Evolutionary conservation across 768 basidiomycete species (phyloP).

Genomic region (Rhodotorula babjevae): DNA sequence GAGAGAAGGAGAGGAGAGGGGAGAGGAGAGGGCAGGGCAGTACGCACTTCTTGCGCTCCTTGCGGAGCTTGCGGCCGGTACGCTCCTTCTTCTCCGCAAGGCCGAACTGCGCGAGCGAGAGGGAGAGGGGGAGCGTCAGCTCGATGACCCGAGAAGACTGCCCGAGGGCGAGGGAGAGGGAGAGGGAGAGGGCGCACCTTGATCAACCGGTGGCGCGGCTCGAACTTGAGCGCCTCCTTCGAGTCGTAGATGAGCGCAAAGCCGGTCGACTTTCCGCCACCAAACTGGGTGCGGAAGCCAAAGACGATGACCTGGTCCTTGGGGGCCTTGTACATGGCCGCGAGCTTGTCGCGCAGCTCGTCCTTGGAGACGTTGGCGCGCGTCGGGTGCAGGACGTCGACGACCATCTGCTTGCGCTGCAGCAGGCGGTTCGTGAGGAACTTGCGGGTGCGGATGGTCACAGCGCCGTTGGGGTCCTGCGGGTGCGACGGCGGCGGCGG

Average conservation of each 20-base stretch:
- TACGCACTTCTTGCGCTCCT: slow-evolving; percentile 87
- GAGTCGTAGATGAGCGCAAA: slow-evolving; percentile 98
- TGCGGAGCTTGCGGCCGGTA: slow-evolving; percentile 92
- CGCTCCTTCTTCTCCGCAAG: slow-evolving; percentile 70
- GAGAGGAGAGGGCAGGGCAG: slow-evolving; percentile 52
- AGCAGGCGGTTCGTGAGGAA: slow-evolving; percentile 99
- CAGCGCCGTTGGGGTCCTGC: slow-evolving; percentile 49
- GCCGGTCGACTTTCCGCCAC: slow-evolving; percentile 95
- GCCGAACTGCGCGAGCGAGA: slow-evolving; percentile 45
- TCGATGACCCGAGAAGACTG: too few relatives aligned
- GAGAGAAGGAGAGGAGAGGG: slow-evolving; percentile 71
- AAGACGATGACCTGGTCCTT: slow-evolving; percentile 87
- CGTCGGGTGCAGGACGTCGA: slow-evolving; percentile 84
- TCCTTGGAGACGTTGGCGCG: slow-evolving; percentile 88
- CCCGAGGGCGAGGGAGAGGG: background rate
- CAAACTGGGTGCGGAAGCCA: slow-evolving; percentile 90
- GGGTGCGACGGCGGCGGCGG: too few relatives aligned
- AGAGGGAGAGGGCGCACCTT: slow-evolving; percentile 61
- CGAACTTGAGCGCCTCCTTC: slow-evolving; percentile 86
- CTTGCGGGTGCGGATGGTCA: slow-evolving; percentile 97
- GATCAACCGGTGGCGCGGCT: slow-evolving; percentile 90
- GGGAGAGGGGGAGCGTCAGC: background rate
- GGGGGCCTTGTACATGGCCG: slow-evolving; percentile 84
- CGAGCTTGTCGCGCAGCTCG: slow-evolving; percentile 89
- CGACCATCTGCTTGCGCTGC: slow-evolving; percentile 89